Percentiles rank a stretch among this genome's conserved stretches.
phyloP scores from a whole-genome alignment of 2,329 filamentous ascomycete genomes.

The Hypoxylon sp. region DNA sequence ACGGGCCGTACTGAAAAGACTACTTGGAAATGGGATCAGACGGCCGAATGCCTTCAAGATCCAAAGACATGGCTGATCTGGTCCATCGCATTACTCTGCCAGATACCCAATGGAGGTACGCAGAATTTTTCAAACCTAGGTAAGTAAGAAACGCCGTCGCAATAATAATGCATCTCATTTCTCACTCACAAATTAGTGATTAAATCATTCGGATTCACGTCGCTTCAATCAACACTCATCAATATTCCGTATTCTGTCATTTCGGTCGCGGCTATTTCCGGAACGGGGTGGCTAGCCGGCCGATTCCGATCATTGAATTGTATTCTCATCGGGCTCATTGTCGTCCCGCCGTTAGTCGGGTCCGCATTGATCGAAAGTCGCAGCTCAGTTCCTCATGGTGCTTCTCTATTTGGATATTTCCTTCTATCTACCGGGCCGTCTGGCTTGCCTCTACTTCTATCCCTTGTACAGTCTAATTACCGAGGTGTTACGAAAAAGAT shows the following conservation, averaged over 20 bases:
- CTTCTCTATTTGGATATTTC: slow-evolving; percentile 66
- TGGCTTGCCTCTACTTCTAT: slow-evolving; percentile 63
- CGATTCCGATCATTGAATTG: slow-evolving; percentile 61
- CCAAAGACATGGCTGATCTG: slow-evolving; percentile 69
- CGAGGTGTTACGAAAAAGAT: slow-evolving; percentile 68
- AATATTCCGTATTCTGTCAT: slow-evolving; percentile 67
- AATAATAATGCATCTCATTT: too few relatives aligned
- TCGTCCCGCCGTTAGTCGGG: slow-evolving; percentile 61
- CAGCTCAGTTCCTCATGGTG: slow-evolving; percentile 49
- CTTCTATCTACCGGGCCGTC: slow-evolving; percentile 62
- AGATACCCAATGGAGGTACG: slow-evolving; percentile 70
- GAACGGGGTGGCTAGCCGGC: slow-evolving; percentile 60
- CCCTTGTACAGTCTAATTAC: slow-evolving; percentile 64
- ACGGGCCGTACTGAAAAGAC: slow-evolving; percentile 60
- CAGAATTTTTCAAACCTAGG: slow-evolving; percentile 67
- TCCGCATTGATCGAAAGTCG: slow-evolving; percentile 62
- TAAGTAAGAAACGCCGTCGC: too few relatives aligned
- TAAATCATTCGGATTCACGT: slow-evolving; percentile 63
- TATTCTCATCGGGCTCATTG: slow-evolving; percentile 58
- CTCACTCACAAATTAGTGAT: too few relatives aligned
- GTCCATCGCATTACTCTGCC: slow-evolving; percentile 59
- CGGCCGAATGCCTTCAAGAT: slow-evolving; percentile 62
- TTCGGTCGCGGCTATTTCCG: slow-evolving; percentile 56
- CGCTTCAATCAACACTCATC: slow-evolving; percentile 63
- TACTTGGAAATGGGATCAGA: slow-evolving; percentile 60